A percentile compares a stretch with the other conserved stretches of the same genome.
phyloP scores from a whole-genome alignment of 257 asterid genomes.

The Perilla frutescens region DNA sequence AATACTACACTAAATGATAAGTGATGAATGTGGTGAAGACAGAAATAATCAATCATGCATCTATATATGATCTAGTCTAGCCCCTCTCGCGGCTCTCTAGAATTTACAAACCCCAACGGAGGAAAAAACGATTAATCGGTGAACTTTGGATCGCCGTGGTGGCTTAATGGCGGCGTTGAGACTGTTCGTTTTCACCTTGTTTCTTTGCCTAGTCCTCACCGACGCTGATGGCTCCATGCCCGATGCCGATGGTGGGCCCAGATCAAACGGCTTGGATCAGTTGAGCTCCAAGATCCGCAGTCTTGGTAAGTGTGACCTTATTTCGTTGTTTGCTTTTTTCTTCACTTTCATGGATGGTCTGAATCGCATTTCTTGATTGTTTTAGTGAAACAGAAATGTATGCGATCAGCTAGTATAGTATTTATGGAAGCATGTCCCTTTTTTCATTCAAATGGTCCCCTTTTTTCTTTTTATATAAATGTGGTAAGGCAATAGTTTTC shows the following conservation, averaged over 20 bases:
- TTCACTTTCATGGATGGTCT: constrained; percentile 2
- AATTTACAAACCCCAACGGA: not conserved
- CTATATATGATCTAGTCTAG: too few relatives aligned
- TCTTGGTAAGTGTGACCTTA: constrained; percentile 53
- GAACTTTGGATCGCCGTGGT: constrained; percentile 31
- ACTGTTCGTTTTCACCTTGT: constrained; percentile 32
- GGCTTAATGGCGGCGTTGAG: constrained; percentile 52
- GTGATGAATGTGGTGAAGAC: too few relatives aligned
- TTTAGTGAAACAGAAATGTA: not conserved
- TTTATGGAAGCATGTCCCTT: not conserved
- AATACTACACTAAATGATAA: too few relatives aligned
- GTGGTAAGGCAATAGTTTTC: not conserved
- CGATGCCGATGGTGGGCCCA: constrained; percentile 35
- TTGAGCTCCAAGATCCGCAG: constrained; percentile 63
- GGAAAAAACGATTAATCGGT: not conserved
- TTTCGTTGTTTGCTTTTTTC: constrained; percentile 8
- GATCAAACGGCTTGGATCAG: constrained; percentile 50
- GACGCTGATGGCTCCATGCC: constrained; percentile 42
- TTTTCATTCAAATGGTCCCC: not conserved
- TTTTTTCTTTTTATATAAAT: too few relatives aligned
- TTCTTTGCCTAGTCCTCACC: constrained; percentile 37
- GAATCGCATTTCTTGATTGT: not conserved
- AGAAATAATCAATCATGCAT: too few relatives aligned
- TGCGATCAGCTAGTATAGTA: not conserved
- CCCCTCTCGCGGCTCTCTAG: too few relatives aligned